A percentile compares a stretch with the other conserved stretches of the same genome.
phyloP scores from a whole-genome alignment of 257 asterid species.

The Jasminum sambac region DNA sequence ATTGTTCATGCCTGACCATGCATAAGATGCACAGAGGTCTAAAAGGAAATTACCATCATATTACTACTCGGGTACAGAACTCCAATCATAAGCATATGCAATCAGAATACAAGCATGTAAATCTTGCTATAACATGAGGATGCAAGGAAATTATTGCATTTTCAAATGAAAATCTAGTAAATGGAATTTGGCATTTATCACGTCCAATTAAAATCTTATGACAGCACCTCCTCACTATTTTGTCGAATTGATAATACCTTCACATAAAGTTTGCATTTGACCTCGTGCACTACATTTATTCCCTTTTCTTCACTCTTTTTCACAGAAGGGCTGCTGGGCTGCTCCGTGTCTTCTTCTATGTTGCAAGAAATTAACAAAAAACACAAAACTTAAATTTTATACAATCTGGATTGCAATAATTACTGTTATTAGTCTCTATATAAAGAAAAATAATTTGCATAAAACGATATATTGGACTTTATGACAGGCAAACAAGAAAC shows the following conservation, averaged over 20 bases:
- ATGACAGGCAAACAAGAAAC: background rate
- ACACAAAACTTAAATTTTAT: constrained; percentile 15
- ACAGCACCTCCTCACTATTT: background rate
- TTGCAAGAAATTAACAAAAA: constrained; percentile 29
- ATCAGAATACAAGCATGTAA: background rate
- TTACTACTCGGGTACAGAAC: background rate
- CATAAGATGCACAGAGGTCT: background rate
- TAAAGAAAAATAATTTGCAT: background rate
- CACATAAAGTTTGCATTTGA: constrained; percentile 86
- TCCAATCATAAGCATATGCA: background rate
- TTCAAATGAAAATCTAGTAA: background rate
- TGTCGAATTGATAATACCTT: constrained; percentile 50
- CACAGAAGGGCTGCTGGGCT: constrained; percentile 94
- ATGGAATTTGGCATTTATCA: background rate
- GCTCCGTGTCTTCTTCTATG: constrained; percentile 78
- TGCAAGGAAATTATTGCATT: background rate
- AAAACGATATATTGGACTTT: background rate
- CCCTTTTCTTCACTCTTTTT: constrained; percentile 84
- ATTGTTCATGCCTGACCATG: background rate
- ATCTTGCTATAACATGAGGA: background rate
- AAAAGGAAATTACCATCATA: background rate
- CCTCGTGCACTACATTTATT: constrained; percentile 72
- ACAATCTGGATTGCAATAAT: background rate
- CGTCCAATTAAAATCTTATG: background rate
- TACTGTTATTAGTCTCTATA: background rate